phyloP scores from a whole-genome alignment of 345 rosid genomes.

The Combretum micranthum region DNA sequence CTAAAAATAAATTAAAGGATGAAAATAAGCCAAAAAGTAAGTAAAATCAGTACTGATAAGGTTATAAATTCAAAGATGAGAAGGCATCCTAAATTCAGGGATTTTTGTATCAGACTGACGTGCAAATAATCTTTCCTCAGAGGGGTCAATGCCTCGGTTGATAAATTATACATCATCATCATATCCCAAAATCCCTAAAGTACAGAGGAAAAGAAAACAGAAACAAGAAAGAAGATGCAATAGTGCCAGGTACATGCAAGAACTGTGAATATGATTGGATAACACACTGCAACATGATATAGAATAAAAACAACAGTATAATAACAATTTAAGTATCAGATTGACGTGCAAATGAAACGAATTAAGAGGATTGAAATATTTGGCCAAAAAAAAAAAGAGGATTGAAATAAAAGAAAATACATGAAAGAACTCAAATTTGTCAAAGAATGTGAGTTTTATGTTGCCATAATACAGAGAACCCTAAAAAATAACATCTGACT shows the following conservation, averaged over 20 bases:
- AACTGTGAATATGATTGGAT: background rate
- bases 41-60: too few relatives aligned
- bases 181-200: conserved; percentile 22
- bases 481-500: too few relatives aligned
- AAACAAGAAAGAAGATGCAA: too few relatives aligned
- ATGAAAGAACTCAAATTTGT: background rate
- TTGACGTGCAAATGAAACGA: conserved; percentile 51
- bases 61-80: background rate
- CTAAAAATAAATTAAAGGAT: too few relatives aligned
- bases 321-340: conserved; percentile 26
- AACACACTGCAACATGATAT: background rate
- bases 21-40: background rate
- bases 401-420: too few relatives aligned
- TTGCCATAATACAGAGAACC: background rate
- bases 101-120: conserved; percentile 57
- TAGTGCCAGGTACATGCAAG: background rate
- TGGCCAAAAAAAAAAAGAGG: background rate
- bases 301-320: background rate
- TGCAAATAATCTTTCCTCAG: conserved; percentile 45
- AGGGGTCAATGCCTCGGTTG: conserved; percentile 36
- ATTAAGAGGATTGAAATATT: background rate
- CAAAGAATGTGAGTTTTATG: background rate
- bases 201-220: too few relatives aligned
- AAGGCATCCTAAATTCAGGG: background rate
- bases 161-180: conserved; percentile 28